Conservation (phyloP, 2,329 filamentous ascomycete genomes). For the Arthrobotrys megalospora region DNA sequence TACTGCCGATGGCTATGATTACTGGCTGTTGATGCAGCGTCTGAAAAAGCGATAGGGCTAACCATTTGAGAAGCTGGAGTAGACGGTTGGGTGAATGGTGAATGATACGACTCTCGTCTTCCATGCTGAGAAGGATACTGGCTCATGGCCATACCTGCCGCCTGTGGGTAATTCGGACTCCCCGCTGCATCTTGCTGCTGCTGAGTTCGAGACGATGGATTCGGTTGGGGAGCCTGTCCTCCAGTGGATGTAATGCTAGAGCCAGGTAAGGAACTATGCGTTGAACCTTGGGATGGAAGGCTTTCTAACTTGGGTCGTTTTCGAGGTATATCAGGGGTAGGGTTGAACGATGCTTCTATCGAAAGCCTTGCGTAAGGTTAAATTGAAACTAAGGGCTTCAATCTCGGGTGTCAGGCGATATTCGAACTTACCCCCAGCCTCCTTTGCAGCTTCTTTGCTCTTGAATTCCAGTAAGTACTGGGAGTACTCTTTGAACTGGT, state of each 20-base stretch:
- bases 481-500: slow-evolving; percentile 77
- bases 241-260: slow-evolving; percentile 60
- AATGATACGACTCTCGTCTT: slow-evolving; percentile 50
- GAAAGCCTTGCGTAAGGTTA: slow-evolving; percentile 61
- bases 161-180: slow-evolving; percentile 44
- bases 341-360: slow-evolving; percentile 54
- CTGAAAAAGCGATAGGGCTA: slow-evolving; percentile 45
- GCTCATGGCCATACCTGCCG: slow-evolving; percentile 33
- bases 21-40: slow-evolving; percentile 41
- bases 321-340: slow-evolving; percentile 62
- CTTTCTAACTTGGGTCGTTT: slow-evolving; percentile 64
- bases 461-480: slow-evolving; percentile 84
- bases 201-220: slow-evolving; percentile 47
- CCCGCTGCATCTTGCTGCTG: slow-evolving; percentile 50
- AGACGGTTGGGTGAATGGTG: slow-evolving; percentile 56
- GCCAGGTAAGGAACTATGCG: slow-evolving; percentile 58
- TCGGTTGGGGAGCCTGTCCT: slow-evolving; percentile 37
- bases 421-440: slow-evolving; percentile 65
- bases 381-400: slow-evolving; percentile 42
- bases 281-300: slow-evolving; percentile 59
- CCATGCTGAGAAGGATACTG: slow-evolving; percentile 46
- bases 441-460: slow-evolving; percentile 74
- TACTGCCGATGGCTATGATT: slow-evolving; percentile 52
- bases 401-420: slow-evolving; percentile 8
- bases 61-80: slow-evolving; percentile 56